phyloP scores from a whole-genome alignment of 2,329 filamentous ascomycete genomes.

The Pseudogymnoascus sp. region DNA sequence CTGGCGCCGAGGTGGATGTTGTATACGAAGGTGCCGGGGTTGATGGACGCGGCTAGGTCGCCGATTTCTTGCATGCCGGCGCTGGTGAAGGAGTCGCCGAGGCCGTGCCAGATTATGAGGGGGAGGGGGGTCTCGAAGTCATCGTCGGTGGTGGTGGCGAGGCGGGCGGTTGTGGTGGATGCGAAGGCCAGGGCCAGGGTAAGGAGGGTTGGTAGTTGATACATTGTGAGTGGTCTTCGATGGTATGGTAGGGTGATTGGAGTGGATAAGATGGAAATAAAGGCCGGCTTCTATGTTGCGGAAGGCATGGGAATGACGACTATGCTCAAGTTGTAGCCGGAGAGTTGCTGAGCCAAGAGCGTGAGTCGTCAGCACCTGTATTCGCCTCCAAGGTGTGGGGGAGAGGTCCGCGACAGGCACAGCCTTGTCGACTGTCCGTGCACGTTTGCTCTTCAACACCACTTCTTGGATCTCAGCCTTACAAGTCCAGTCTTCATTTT shows the following conservation, averaged over 20 bases:
- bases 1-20: constrained; percentile 61
- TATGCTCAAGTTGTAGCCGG: not conserved
- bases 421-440: constrained; percentile 5
- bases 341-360: not conserved
- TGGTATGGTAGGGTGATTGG: not conserved
- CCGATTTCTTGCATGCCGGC: constrained; percentile 68
- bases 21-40: constrained; percentile 82
- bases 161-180: not conserved
- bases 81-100: constrained; percentile 66
- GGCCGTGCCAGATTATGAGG: constrained; percentile 88
- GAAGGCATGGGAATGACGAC: not conserved
- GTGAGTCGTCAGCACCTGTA: not conserved
- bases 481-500: not conserved
- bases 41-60: constrained; percentile 60
- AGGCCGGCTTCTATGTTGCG: not conserved
- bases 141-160: not conserved
- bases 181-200: not conserved
- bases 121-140: constrained; percentile 65
- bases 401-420: not conserved
- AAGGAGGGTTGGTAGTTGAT: not conserved
- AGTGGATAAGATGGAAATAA: not conserved
- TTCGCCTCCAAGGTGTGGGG: constrained; percentile 1
- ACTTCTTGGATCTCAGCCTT: constrained; percentile 1
- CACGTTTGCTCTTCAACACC: constrained; percentile 7
- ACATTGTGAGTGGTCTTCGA: not conserved